phyloP scores from a whole-genome alignment of 2,329 filamentous ascomycete species.

The Torrubiella hemipterigena region DNA sequence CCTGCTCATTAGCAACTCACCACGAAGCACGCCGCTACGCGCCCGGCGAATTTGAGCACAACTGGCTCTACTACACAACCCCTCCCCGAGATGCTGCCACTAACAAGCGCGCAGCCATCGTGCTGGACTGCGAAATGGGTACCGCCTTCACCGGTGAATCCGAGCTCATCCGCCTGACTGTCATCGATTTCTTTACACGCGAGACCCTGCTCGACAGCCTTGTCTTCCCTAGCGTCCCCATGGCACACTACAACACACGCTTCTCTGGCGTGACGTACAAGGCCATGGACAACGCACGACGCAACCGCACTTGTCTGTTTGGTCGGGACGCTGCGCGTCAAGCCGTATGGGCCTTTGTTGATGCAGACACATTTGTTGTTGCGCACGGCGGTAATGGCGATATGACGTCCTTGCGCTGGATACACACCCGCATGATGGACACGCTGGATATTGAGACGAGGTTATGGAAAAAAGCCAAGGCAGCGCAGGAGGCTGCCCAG shows the following conservation, averaged over 20 bases:
- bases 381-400: slow-evolving; percentile 32
- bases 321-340: slow-evolving; percentile 29
- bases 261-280: slow-evolving; percentile 33
- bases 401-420: slow-evolving; percentile 32
- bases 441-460: slow-evolving; percentile 24
- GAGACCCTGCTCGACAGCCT: slow-evolving; percentile 35
- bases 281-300: slow-evolving; percentile 24
- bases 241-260: slow-evolving; percentile 36
- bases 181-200: slow-evolving; percentile 38
- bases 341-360: slow-evolving; percentile 30
- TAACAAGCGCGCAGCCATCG: slow-evolving; percentile 19
- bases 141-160: slow-evolving; percentile 26
- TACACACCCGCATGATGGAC: slow-evolving; percentile 32
- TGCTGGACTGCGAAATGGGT: slow-evolving; percentile 46
- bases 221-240: slow-evolving; percentile 31
- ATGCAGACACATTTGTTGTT: slow-evolving; percentile 33
- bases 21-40: slow-evolving; percentile 13
- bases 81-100: slow-evolving; percentile 2
- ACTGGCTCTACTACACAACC: slow-evolving; percentile 15
- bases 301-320: slow-evolving; percentile 19
- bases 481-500: no score
- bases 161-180: slow-evolving; percentile 39
- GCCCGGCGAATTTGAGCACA: slow-evolving; percentile 13
- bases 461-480: no score
- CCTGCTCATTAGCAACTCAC: slow-evolving; percentile 14